Percentiles rank a stretch among this genome's conserved stretches.
phyloP scores from a whole-genome alignment of 495 filamentous ascomycete genomes.

The Aspergillus sparsus region DNA sequence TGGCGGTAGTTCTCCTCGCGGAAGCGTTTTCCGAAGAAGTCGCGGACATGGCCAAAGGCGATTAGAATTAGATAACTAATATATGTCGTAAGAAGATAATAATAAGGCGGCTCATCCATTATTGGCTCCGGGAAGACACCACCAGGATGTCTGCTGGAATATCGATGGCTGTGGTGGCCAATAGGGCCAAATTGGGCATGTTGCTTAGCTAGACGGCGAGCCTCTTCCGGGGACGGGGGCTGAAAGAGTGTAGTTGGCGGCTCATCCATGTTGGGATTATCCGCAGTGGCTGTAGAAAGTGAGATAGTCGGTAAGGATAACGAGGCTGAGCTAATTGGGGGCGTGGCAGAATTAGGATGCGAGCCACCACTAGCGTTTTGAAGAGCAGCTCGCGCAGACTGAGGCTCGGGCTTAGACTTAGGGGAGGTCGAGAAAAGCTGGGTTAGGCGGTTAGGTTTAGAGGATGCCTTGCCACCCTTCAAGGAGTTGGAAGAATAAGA shows the following conservation, averaged over 20 bases:
- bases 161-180: slow-evolving; percentile 74
- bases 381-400: slow-evolving; percentile 56
- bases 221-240: slow-evolving; percentile 86
- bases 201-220: slow-evolving; percentile 67
- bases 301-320: slow-evolving; percentile 89
- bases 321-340: slow-evolving; percentile 67
- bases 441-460: slow-evolving; percentile 64
- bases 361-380: slow-evolving; percentile 58
- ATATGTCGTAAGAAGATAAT: slow-evolving; percentile 94
- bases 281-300: slow-evolving; percentile 82
- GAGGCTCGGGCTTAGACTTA: slow-evolving; percentile 52
- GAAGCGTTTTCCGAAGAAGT: slow-evolving; percentile 98
- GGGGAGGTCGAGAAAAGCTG: slow-evolving; percentile 62
- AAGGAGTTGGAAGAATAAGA: slow-evolving; percentile 50
- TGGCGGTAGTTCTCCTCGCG: slow-evolving; percentile 80
- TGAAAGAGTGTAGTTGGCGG: slow-evolving; percentile 81
- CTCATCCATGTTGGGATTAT: slow-evolving; percentile 73
- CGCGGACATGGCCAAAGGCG: slow-evolving; percentile 88
- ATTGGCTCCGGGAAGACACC: slow-evolving; percentile 76
- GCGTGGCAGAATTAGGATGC: slow-evolving; percentile 55
- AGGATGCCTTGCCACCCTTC: slow-evolving; percentile 55
- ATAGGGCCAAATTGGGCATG: slow-evolving; percentile 94
- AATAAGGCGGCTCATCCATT: slow-evolving; percentile 96
- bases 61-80: slow-evolving; percentile 96
- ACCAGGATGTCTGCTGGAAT: slow-evolving; percentile 81